Conservation (phyloP, 495 filamentous ascomycete species). For the Tetracladium marchalianum region DNA sequence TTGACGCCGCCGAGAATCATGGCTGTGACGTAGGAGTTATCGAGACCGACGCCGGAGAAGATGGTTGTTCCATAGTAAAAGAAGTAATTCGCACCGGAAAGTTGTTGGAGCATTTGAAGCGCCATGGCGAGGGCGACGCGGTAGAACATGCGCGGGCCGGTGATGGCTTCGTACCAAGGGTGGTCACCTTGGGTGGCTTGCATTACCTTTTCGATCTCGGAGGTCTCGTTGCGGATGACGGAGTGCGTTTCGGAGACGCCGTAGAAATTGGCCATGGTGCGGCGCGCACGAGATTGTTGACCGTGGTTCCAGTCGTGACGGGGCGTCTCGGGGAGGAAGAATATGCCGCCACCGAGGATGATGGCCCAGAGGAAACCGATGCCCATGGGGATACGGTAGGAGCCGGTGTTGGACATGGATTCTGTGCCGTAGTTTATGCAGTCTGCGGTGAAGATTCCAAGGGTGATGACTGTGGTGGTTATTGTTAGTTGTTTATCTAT, state of each 20-base stretch:
- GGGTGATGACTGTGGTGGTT: constrained; percentile 83
- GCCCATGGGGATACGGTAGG: constrained; percentile 77
- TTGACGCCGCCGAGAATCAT: constrained; percentile 65
- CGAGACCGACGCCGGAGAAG: constrained; percentile 53
- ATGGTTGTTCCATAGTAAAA: constrained; percentile 45
- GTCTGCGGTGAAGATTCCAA: constrained; percentile 76
- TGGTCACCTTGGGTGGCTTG: constrained; percentile 43
- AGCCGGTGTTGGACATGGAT: constrained; percentile 36
- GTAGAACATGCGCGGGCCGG: constrained; percentile 63
- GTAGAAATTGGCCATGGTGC: constrained; percentile 63
- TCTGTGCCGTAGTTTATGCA: constrained; percentile 74
- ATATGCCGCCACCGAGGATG: constrained; percentile 60
- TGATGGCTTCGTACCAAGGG: constrained; percentile 57
- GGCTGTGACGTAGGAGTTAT: constrained; percentile 54
- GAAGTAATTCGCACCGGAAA: constrained; percentile 50
- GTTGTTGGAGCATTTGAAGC: constrained; percentile 63
- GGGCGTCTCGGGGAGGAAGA: constrained; percentile 65
- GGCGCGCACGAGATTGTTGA: constrained; percentile 49
- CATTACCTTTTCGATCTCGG: constrained; percentile 58
- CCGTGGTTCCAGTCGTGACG: constrained; percentile 58
- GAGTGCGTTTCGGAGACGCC: constrained; percentile 57
- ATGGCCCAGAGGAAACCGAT: constrained; percentile 68
- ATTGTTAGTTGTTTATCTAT: constrained; percentile 25
- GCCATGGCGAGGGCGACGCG: constrained; percentile 58
- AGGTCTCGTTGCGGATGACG: constrained; percentile 59